Evolutionary conservation across 768 basidiomycete species (phyloP).

Genomic region (Stropharia rugosoannulata): DNA sequence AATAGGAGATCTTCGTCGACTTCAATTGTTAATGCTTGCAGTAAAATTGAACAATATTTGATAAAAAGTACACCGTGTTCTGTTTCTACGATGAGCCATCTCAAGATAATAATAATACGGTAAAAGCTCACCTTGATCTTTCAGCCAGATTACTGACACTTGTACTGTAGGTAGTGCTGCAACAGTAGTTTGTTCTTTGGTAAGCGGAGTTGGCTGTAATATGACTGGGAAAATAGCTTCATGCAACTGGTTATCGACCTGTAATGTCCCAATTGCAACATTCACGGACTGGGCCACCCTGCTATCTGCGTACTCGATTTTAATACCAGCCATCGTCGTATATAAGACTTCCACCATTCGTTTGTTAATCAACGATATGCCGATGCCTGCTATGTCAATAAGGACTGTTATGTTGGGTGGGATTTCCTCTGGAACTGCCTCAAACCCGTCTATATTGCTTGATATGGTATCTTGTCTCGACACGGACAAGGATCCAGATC

Average conservation of each 20-base stretch:
- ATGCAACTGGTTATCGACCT: constrained; percentile 97
- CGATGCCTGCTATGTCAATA: constrained; percentile 86
- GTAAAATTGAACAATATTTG: constrained; percentile 92
- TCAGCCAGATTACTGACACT: constrained; percentile 83
- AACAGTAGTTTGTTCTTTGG: constrained; percentile 70
- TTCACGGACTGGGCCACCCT: constrained; percentile 77
- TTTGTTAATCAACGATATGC: constrained; percentile 88
- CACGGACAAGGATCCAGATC: constrained; percentile 43
- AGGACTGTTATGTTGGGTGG: constrained; percentile 62
- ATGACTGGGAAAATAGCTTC: constrained; percentile 95
- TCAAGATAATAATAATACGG: not conserved
- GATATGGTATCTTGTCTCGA: constrained; percentile 69
- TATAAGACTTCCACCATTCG: constrained; percentile 89
- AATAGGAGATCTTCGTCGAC: constrained; percentile 97
- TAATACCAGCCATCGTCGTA: constrained; percentile 71
- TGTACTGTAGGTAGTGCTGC: constrained; percentile 89
- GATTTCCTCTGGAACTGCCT: constrained; percentile 78
- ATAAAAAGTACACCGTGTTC: constrained; percentile 98
- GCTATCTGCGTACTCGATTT: constrained; percentile 84
- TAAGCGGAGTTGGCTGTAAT: constrained; percentile 88
- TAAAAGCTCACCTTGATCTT: constrained; percentile 74
- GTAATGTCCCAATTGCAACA: constrained; percentile 80
- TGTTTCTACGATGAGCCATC: constrained; percentile 26
- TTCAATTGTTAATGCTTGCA: constrained; percentile 94
- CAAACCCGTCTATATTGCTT: constrained; percentile 74